Conservation (phyloP, 73 alveolate species). For the Tetrahymena borealis region DNA sequence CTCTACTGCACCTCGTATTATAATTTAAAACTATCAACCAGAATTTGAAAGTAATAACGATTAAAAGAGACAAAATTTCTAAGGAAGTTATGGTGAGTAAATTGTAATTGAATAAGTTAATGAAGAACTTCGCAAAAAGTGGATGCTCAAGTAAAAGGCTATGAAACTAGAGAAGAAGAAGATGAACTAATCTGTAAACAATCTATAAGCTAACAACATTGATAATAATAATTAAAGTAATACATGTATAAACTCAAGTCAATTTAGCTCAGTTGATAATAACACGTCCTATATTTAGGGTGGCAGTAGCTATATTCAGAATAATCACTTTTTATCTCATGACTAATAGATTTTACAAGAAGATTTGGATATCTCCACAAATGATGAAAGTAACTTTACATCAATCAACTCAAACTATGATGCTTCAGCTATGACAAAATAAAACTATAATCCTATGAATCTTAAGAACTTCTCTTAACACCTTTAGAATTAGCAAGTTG, state of each 20-base stretch:
- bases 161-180: background rate
- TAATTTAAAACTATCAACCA: background rate
- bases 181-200: background rate
- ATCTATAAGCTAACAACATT: background rate
- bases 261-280: background rate
- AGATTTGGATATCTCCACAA: background rate
- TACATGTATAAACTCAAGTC: background rate
- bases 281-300: background rate
- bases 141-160: background rate
- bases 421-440: background rate
- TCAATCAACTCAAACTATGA: background rate
- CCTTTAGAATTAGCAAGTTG: background rate
- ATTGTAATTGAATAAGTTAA: background rate
- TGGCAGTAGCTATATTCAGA: background rate
- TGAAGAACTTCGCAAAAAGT: background rate
- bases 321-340: background rate
- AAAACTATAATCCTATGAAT: background rate
- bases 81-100: background rate
- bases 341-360: background rate
- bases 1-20: too few species aligned
- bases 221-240: background rate
- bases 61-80: background rate
- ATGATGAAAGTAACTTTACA: background rate
- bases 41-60: background rate
- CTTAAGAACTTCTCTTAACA: background rate